These are phyloP conservation scores for Diaporthe aspalathi DNA, from an alignment of 2,329 filamentous ascomycete species.

Conservation along the genomic window DNA sequence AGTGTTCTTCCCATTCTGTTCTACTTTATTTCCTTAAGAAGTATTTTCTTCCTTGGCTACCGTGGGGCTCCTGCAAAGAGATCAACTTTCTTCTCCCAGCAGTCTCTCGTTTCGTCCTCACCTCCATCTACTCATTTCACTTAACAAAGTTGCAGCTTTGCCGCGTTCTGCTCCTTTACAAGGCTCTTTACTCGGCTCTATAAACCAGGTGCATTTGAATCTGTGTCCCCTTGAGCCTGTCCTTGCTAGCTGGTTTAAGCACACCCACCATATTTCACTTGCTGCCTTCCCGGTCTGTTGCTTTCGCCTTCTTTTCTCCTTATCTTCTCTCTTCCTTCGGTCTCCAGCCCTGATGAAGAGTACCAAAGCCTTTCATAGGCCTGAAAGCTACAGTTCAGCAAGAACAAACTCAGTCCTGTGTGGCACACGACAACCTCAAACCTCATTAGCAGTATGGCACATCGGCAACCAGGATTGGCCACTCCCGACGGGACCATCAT, in stretches of 20 bases:
- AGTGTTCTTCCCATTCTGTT: no score
- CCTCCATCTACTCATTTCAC: neutral
- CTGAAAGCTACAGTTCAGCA: neutral
- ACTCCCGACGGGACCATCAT: neutral
- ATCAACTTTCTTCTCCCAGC: neutral
- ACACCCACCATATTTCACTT: neutral
- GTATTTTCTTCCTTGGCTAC: neutral
- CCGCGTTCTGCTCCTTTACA: neutral
- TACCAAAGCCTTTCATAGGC: neutral
- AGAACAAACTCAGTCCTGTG: neutral
- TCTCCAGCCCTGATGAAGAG: neutral
- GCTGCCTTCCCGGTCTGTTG: no score
- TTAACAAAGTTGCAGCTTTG: neutral
- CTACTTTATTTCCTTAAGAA: no score
- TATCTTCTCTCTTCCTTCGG: neutral
- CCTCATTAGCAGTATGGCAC: neutral
- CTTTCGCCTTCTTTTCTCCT: neutral
- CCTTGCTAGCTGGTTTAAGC: neutral
- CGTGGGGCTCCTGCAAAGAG: neutral
- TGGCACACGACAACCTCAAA: no score
- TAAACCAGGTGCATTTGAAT: no score
- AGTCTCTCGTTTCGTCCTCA: neutral
- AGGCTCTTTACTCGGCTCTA: neutral
- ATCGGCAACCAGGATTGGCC: neutral
- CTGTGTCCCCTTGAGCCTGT: neutral